Conservation (phyloP, 2,329 filamentous ascomycete species). For the Ambrosiella beaveri region DNA sequence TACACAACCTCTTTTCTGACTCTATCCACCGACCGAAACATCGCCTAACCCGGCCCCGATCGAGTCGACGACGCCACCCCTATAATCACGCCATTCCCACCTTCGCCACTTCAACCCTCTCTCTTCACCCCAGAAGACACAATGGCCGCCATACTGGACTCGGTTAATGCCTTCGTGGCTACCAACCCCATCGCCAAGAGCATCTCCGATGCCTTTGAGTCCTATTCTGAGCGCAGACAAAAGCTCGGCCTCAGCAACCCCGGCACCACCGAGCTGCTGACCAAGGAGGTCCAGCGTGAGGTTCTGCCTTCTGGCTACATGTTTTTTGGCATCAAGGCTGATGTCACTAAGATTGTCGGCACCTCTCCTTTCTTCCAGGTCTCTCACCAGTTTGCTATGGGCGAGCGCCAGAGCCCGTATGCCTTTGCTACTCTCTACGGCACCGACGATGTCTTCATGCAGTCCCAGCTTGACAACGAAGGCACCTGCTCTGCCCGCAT, state of each 20-base stretch:
- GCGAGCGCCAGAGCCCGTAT: conserved; percentile 84
- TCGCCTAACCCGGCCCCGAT: not conserved
- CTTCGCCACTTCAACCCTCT: not conserved
- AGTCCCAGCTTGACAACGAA: conserved; percentile 90
- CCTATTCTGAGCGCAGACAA: conserved; percentile 71
- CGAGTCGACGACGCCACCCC: not conserved
- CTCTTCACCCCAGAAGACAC: conserved; percentile 15
- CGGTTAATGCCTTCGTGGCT: conserved; percentile 45
- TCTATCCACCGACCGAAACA: not conserved
- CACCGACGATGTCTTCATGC: conserved; percentile 85
- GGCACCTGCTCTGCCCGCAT: conserved; percentile 72
- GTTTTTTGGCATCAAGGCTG: conserved; percentile 89
- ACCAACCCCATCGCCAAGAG: conserved; percentile 55
- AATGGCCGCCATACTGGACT: conserved; percentile 36
- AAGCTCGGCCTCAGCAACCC: conserved; percentile 83
- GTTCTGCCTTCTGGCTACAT: conserved; percentile 92
- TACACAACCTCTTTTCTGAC: not conserved
- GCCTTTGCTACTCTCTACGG: conserved; percentile 89
- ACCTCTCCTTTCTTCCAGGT: conserved; percentile 89
- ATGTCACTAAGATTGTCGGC: conserved; percentile 93
- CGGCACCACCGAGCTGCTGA: conserved; percentile 76
- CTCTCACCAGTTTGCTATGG: conserved; percentile 91
- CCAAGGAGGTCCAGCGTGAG: conserved; percentile 87
- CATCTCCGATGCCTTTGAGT: conserved; percentile 59
- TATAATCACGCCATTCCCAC: not conserved